A percentile compares a stretch with the other conserved stretches of the same genome.
phyloP scores from a whole-genome alignment of 192 early-diverging fungal genomes.

The Cladochytrium replicatum region DNA sequence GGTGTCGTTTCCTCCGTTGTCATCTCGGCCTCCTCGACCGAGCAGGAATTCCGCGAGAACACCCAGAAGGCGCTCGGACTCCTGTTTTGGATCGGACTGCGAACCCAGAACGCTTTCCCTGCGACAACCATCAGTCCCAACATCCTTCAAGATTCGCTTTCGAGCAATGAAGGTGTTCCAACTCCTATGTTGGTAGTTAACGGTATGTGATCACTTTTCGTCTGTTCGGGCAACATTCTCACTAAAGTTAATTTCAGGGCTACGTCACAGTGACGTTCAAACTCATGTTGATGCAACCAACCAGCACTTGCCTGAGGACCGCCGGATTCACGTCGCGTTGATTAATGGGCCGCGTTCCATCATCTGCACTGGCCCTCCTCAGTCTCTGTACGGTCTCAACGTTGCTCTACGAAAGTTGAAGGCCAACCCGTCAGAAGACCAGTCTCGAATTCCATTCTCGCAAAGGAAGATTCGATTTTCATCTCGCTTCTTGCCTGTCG shows the following conservation, averaged over 20 bases:
- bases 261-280: constrained; percentile 73
- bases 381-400: constrained; percentile 87
- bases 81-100: constrained; percentile 71
- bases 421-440: constrained; percentile 73
- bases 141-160: constrained; percentile 81
- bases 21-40: constrained; percentile 66
- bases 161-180: constrained; percentile 81
- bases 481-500: constrained; percentile 84
- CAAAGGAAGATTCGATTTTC: constrained; percentile 87
- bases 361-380: constrained; percentile 82
- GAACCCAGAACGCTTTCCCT: constrained; percentile 70
- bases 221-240: not conserved
- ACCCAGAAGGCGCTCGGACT: constrained; percentile 71
- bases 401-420: constrained; percentile 85
- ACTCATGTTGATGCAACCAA: constrained; percentile 82
- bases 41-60: constrained; percentile 65
- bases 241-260: constrained; percentile 22
- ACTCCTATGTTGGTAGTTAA: constrained; percentile 87
- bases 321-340: constrained; percentile 74
- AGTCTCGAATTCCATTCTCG: constrained; percentile 77
- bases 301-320: constrained; percentile 70
- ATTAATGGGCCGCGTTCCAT: constrained; percentile 84
- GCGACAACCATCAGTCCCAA: constrained; percentile 72
- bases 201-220: constrained; percentile 20
- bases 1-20: constrained; percentile 79